Base-by-base conservation (phyloP, 2,329 filamentous ascomycete genomes). In the Trichoderma guizhouense region DNA sequence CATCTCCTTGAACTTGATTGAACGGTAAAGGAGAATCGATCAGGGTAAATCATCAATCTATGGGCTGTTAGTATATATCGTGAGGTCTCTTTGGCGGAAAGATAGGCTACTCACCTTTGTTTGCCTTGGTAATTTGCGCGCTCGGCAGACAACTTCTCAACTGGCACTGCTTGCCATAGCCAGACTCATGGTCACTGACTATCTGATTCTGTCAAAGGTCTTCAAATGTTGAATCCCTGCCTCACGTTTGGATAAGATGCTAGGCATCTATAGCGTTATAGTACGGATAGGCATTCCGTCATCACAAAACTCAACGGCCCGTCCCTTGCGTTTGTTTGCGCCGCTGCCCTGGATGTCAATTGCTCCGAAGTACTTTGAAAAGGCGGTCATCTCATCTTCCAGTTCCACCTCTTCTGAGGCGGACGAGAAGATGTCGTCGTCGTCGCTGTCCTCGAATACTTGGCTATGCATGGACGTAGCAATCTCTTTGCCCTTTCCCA, bases 221-320 rank as follows among this genome's bases (percentile, higher is more conserved):
- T 21, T 36, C 11, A 6, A 34, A 30, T 14, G 1, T 11, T 30
- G 11, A 18, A 58, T 47, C 32, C 36, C 47, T 21, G 24, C 21
- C 15, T 57, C 39, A 24, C 12, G 15, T 28, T 26, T 34, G 5
- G 14, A 30, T 65, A 53, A 24, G 47, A 32, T 39, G 12, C 21
- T n/a, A 2, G 28, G 21, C 4, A 18, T 34, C n/a, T 60, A 51
- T n/a, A 21, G 66, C 14, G 66, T 62, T 21, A 69, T 18, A 11
- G 66, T 61, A 9, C 66, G 57, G 12, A 69, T 69, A 1, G 66
- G 66, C 66, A 69, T 69, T 62, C 66, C 66, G 28, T 69, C 66
- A 12, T 69, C 66, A 9, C 60, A 30, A 62, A 69, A 69, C 39
- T 69, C 66, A 36, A 69, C 53, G 21, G 66, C 66, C 24, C 43